phyloP scores from a whole-genome alignment of 768 basidiomycete species.

The Hysterangium stoloniferum region DNA sequence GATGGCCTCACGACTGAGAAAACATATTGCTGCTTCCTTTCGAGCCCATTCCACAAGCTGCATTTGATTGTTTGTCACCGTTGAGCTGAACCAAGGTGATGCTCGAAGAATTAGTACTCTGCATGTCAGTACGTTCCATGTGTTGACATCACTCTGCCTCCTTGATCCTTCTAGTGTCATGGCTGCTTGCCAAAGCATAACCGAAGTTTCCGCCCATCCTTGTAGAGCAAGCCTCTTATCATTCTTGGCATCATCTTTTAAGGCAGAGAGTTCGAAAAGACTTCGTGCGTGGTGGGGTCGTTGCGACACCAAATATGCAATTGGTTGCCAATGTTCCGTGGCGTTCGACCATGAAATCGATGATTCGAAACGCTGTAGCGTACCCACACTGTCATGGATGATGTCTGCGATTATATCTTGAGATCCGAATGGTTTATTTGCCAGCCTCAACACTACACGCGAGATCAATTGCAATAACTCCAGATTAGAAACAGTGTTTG shows the following conservation, averaged over 20 bases:
- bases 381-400: not conserved
- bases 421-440: not conserved
- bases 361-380: conserved; percentile 12
- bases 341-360: not conserved
- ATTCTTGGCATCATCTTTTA: not conserved
- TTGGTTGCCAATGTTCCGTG: too few relatives aligned
- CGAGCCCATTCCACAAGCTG: conserved; percentile 55
- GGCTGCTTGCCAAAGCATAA: conserved; percentile 46
- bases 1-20: conserved; percentile 12
- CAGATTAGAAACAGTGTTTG: not conserved
- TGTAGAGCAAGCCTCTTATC: conserved; percentile 22
- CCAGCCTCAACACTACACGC: conserved; percentile 15
- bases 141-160: conserved; percentile 16
- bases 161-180: conserved; percentile 28
- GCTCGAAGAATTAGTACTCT: conserved; percentile 51
- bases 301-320: not conserved
- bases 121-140: conserved; percentile 47
- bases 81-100: not conserved
- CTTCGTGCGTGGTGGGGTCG: conserved; percentile 30
- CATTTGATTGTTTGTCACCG: too few relatives aligned
- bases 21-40: conserved; percentile 24
- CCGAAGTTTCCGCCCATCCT: conserved; percentile 45
- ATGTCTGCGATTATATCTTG: not conserved
- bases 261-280: conserved; percentile 28
- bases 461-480: conserved; percentile 11